A percentile compares a stretch with the other conserved stretches of the same genome.
These are phyloP conservation scores for Penicillium expansum DNA, from an alignment of 2,329 filamentous ascomycete species.

Conservation along the genomic window DNA sequence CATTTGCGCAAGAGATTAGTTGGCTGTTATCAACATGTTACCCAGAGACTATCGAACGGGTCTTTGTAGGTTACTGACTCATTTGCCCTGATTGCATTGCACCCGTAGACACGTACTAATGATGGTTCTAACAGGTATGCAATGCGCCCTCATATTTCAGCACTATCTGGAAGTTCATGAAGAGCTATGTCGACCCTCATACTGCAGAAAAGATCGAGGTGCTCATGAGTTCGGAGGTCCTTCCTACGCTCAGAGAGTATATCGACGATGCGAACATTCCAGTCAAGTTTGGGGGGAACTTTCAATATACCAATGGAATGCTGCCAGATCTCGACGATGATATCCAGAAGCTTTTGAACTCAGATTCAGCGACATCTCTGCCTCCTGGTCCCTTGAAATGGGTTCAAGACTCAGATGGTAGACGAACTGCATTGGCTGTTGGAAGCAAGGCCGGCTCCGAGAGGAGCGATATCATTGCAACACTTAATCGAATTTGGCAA, in stretches of 20 bases:
- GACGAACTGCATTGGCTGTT: conserved; percentile 16
- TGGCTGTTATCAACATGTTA: too few relatives aligned
- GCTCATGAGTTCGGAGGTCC: conserved; percentile 15
- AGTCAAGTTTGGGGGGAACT: conserved; percentile 17
- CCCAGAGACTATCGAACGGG: too few relatives aligned
- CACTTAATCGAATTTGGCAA: not conserved
- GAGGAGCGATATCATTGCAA: conserved; percentile 8
- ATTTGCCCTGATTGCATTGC: too few relatives aligned
- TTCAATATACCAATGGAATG: conserved; percentile 22
- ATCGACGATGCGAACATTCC: conserved; percentile 25
- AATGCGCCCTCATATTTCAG: too few relatives aligned
- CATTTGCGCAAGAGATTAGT: too few relatives aligned
- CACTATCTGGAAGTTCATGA: too few relatives aligned
- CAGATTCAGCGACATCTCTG: not conserved
- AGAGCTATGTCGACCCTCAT: too few relatives aligned
- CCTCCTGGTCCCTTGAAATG: conserved; percentile 25
- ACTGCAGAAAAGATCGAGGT: conserved; percentile 26
- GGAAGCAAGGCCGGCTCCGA: conserved; percentile 12
- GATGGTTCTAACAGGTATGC: too few relatives aligned
- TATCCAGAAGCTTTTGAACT: conserved; percentile 10
- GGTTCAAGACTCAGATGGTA: conserved; percentile 11
- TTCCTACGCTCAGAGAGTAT: conserved; percentile 10
- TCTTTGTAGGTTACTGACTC: too few relatives aligned
- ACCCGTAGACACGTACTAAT: too few relatives aligned
- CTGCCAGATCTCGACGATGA: conserved; percentile 16